A percentile compares a stretch with the other conserved stretches of the same genome.
Conservation (phyloP, 148 eudicot genomes). For the Dysphania ambrosioides region DNA sequence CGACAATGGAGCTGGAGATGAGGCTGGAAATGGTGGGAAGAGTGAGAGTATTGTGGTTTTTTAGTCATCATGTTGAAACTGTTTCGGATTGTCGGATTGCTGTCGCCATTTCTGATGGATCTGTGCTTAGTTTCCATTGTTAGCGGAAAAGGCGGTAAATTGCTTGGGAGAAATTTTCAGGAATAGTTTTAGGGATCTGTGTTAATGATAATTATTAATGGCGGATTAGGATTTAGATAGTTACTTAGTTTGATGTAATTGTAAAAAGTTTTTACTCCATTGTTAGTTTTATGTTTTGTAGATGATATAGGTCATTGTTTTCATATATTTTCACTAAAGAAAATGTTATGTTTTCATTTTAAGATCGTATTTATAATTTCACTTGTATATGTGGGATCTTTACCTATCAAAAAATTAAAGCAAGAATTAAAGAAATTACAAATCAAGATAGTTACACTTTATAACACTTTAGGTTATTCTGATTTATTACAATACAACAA, state of each 20-base stretch:
- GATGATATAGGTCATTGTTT: no score
- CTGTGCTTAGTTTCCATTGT: slow-evolving; percentile 40
- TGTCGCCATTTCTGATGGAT: slow-evolving; percentile 31
- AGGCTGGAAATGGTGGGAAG: slow-evolving; percentile 36
- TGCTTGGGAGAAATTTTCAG: not conserved
- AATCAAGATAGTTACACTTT: no score
- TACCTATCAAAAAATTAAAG: no score
- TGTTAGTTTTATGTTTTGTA: no score
- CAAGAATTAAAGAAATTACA: no score
- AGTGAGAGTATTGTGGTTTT: slow-evolving; percentile 34
- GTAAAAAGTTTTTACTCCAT: slow-evolving; percentile 2
- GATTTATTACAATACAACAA: no score
- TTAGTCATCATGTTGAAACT: slow-evolving; percentile 29
- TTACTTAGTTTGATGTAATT: not conserved
- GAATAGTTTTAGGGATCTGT: not conserved
- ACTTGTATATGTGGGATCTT: no score
- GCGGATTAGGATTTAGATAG: not conserved
- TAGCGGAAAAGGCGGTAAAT: not conserved
- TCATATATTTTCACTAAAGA: no score
- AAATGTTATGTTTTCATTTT: no score
- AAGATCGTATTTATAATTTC: no score
- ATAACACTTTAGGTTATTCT: no score
- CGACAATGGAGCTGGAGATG: slow-evolving; percentile 35
- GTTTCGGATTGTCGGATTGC: slow-evolving; percentile 27
- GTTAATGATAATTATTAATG: not conserved